phyloP scores from a whole-genome alignment of 2,329 filamentous ascomycete genomes.

The Raffaelea ambrosiae region DNA sequence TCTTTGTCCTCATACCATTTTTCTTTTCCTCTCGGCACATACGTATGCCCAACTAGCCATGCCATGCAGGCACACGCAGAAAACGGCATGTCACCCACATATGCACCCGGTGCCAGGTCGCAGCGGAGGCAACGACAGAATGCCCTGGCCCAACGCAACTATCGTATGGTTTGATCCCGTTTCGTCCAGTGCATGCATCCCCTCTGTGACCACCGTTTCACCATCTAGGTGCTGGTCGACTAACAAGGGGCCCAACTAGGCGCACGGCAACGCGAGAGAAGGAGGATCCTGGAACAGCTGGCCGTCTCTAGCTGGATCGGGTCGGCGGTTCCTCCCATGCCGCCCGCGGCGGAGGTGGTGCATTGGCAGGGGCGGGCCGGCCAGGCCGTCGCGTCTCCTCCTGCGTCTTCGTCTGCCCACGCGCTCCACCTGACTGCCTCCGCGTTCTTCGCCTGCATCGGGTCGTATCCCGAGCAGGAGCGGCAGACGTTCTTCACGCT shows the following conservation, averaged over 20 bases:
- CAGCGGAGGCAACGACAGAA: constrained; percentile 4
- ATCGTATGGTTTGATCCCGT: constrained; percentile 2
- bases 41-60: too few relatives aligned
- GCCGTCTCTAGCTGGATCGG: background rate
- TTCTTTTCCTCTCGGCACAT: too few relatives aligned
- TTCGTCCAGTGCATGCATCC: background rate
- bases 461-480: background rate
- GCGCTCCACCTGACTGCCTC: background rate
- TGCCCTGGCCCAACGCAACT: constrained; percentile 6
- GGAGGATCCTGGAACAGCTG: background rate
- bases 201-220: background rate
- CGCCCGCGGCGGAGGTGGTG: too few relatives aligned
- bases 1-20: too few relatives aligned
- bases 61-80: too few relatives aligned
- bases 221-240: background rate
- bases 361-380: background rate
- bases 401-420: too few relatives aligned
- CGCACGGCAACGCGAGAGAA: constrained; percentile 1
- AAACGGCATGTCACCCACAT: too few relatives aligned
- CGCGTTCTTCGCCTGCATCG: constrained; percentile 2
- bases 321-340: background rate
- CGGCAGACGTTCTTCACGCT: constrained; percentile 2
- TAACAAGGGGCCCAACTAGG: background rate
- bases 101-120: too few relatives aligned
- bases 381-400: background rate